phyloP scores from a whole-genome alignment of 2,329 filamentous ascomycete genomes.

The Cylindrodendrum hubeiense region DNA sequence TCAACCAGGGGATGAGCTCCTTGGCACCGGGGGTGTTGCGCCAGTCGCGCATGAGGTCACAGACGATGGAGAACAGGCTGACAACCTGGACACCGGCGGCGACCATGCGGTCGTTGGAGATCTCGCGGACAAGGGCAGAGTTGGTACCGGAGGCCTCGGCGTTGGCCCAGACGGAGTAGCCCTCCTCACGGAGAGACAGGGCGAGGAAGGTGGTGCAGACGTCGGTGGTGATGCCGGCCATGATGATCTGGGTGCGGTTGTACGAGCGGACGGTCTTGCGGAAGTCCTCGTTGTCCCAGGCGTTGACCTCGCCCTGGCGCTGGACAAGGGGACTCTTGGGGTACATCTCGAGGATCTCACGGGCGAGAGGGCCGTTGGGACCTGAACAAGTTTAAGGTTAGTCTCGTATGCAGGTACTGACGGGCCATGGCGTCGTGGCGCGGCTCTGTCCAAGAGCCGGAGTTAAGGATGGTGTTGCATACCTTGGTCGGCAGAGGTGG shows the following conservation, averaged over 20 bases:
- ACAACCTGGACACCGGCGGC: conserved; percentile 74
- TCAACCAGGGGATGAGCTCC: conserved; percentile 73
- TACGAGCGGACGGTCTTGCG: conserved; percentile 73
- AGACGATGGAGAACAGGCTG: conserved; percentile 72
- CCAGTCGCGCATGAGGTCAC: conserved; percentile 81
- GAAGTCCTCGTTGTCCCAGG: conserved; percentile 82
- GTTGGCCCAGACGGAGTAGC: conserved; percentile 81
- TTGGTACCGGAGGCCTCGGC: conserved; percentile 79
- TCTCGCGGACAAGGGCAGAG: conserved; percentile 69
- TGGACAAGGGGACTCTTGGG: conserved; percentile 75
- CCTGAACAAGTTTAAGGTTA: conserved; percentile 53
- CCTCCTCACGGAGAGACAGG: conserved; percentile 76
- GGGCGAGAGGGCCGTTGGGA: conserved; percentile 78
- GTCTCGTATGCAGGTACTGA: conserved; percentile 39
- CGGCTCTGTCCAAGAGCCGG: not conserved
- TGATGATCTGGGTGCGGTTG: conserved; percentile 76
- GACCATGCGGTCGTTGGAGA: conserved; percentile 76
- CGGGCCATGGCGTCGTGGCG: not conserved
- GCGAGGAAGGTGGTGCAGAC: conserved; percentile 82
- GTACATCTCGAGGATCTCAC: conserved; percentile 77
- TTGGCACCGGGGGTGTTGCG: conserved; percentile 63
- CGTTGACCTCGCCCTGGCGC: conserved; percentile 79
- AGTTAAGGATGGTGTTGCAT: conserved; percentile 10
- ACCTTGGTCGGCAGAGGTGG: conserved; percentile 71
- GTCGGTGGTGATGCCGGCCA: conserved; percentile 80